phyloP scores from a whole-genome alignment of 2,329 filamentous ascomycete genomes.

The Zarea fungicola region DNA sequence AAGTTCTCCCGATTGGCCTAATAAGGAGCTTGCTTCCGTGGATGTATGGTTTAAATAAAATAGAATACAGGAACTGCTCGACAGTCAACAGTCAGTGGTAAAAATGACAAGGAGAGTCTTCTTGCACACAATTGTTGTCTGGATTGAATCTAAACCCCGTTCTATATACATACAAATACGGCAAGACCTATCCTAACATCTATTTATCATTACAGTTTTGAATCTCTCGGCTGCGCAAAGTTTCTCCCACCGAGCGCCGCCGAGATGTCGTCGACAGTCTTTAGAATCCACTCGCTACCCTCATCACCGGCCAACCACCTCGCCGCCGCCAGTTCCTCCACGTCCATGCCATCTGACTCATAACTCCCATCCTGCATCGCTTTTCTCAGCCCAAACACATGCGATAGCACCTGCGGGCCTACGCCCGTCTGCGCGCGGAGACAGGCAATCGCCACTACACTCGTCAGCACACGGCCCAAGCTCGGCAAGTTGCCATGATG shows the following conservation, averaged over 20 bases:
- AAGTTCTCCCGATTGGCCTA: no score
- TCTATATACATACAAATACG: background rate
- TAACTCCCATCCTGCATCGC: slow-evolving; percentile 63
- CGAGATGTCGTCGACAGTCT: slow-evolving; percentile 39
- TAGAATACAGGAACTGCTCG: no score
- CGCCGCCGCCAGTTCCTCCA: slow-evolving; percentile 28
- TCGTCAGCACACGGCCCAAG: slow-evolving; percentile 67
- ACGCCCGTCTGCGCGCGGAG: slow-evolving; percentile 76
- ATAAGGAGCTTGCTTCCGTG: no score
- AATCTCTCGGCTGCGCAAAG: slow-evolving; percentile 27
- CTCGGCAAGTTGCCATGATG: slow-evolving; percentile 37
- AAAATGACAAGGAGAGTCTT: no score
- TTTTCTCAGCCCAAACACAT: slow-evolving; percentile 76
- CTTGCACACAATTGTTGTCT: no score
- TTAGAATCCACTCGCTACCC: slow-evolving; percentile 42
- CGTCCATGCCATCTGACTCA: slow-evolving; percentile 27
- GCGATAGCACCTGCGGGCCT: slow-evolving; percentile 73
- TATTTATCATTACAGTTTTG: slow-evolving; percentile 21
- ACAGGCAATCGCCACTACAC: slow-evolving; percentile 67
- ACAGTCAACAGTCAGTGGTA: no score
- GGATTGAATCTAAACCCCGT: background rate
- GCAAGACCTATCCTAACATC: background rate
- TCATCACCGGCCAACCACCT: slow-evolving; percentile 40
- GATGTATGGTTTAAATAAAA: no score
- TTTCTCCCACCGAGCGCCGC: slow-evolving; percentile 40